Evolutionary conservation across 1,284 basidiomycete genomes (phyloP).

Genomic region (Apiotrichum brassicae): DNA sequence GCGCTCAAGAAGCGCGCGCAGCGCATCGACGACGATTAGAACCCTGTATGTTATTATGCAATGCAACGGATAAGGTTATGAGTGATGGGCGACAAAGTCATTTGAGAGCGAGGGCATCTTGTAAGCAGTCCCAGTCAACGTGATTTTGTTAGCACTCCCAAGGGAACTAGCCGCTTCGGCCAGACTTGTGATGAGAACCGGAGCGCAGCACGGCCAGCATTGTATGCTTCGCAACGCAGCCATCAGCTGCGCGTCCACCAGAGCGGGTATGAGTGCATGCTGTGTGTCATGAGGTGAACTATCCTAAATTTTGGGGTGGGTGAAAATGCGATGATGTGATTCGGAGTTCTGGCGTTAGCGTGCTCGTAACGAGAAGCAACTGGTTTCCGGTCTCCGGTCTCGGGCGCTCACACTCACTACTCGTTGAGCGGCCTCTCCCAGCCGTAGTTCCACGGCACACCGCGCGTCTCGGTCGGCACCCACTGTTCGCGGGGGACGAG

Average conservation of each 20-base stretch:
- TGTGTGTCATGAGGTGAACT: background rate
- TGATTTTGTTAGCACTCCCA: too few relatives aligned
- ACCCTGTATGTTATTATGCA: slow-evolving; percentile 5
- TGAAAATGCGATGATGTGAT: background rate
- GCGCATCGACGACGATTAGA: slow-evolving; percentile 16
- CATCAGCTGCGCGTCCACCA: too few relatives aligned
- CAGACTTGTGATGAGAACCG: too few relatives aligned
- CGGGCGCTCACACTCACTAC: slow-evolving; percentile 8
- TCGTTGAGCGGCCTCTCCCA: slow-evolving; percentile 36
- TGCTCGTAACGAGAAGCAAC: too few relatives aligned
- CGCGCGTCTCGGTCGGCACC: slow-evolving; percentile 45
- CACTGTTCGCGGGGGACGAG: slow-evolving; percentile 60
- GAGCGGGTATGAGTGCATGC: slow-evolving; percentile 5
- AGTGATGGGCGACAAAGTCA: too few relatives aligned
- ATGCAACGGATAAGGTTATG: background rate
- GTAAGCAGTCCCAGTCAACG: too few relatives aligned
- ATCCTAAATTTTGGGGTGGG: background rate
- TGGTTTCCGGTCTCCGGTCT: too few relatives aligned
- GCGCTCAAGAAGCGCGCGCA: slow-evolving; percentile 32
- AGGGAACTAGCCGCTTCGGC: too few relatives aligned
- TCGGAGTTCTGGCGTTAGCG: too few relatives aligned
- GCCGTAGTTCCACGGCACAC: slow-evolving; percentile 43
- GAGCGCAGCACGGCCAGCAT: too few relatives aligned
- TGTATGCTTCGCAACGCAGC: too few relatives aligned
- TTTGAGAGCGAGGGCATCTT: too few relatives aligned